Percentiles rank a stretch among this genome's conserved stretches.
These are phyloP conservation scores for Ehretia macrophylla DNA, from an alignment of 257 asterid species.

Conservation along the genomic window DNA sequence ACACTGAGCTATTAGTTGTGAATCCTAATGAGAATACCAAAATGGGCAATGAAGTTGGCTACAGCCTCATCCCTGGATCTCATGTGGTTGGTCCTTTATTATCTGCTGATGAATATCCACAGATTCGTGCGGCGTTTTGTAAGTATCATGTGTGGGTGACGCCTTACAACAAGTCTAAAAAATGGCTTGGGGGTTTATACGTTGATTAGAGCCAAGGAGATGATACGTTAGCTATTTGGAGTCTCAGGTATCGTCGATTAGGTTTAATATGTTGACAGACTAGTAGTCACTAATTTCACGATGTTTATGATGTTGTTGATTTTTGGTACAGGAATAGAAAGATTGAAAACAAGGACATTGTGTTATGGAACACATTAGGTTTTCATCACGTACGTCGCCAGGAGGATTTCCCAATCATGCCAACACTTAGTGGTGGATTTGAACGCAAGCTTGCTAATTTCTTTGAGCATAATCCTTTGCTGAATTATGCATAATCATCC, in stretches of 20 bases:
- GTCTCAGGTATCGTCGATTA: too few species aligned
- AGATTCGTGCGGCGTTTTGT: constrained; percentile 51
- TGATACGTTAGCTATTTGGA: constrained; percentile 63
- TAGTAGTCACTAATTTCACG: too few species aligned
- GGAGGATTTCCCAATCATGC: constrained; percentile 75
- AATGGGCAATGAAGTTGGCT: constrained; percentile 48
- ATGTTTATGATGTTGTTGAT: neutral
- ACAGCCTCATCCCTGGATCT: constrained; percentile 44
- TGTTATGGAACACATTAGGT: constrained; percentile 69
- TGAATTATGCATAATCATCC: constrained; percentile 7
- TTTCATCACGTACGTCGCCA: constrained; percentile 63
- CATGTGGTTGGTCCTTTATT: constrained; percentile 34
- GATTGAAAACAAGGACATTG: constrained; percentile 56
- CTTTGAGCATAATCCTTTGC: constrained; percentile 53
- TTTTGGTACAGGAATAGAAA: constrained; percentile 34
- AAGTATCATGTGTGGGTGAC: constrained; percentile 64
- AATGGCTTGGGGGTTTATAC: constrained; percentile 76
- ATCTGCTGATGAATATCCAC: constrained; percentile 52
- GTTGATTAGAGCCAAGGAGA: constrained; percentile 62
- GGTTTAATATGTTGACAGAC: too few species aligned
- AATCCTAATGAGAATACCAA: constrained; percentile 54
- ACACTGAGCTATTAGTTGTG: constrained; percentile 32
- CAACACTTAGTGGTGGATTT: constrained; percentile 43
- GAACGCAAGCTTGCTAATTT: constrained; percentile 63
- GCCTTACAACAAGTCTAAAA: constrained; percentile 40